Conservation (phyloP, 2,329 filamentous ascomycete species). For the Aureobasidium sp. region DNA sequence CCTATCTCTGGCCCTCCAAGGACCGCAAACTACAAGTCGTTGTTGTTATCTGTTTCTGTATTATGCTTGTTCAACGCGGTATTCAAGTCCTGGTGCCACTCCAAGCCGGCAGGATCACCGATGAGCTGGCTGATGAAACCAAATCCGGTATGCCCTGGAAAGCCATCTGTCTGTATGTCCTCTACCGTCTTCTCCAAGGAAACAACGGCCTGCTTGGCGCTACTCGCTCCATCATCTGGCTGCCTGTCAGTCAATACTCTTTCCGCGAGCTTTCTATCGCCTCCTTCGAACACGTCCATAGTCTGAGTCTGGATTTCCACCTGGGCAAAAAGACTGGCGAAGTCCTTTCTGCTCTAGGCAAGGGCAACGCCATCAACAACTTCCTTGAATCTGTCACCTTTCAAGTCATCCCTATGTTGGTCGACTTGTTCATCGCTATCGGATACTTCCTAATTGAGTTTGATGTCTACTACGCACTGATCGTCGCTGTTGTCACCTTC, state of each 20-base stretch:
- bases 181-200: constrained; percentile 76
- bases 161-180: constrained; percentile 66
- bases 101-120: constrained; percentile 73
- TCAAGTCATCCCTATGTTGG: constrained; percentile 86
- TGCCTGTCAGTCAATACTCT: constrained; percentile 93
- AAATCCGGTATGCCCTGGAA: constrained; percentile 56
- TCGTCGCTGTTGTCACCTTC: constrained; percentile 84
- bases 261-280: constrained; percentile 91
- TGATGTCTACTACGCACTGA: constrained; percentile 82
- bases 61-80: constrained; percentile 71
- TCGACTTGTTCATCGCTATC: constrained; percentile 81
- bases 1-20: constrained; percentile 91
- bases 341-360: constrained; percentile 89
- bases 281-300: constrained; percentile 95
- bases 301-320: constrained; percentile 91
- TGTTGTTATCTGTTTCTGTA: constrained; percentile 70
- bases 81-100: constrained; percentile 81
- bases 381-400: constrained; percentile 97
- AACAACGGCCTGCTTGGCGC: constrained; percentile 81
- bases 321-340: constrained; percentile 94
- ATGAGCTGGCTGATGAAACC: constrained; percentile 55
- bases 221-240: constrained; percentile 77
- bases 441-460: constrained; percentile 70
- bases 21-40: constrained; percentile 65
- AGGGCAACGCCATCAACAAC: constrained; percentile 90